phyloP scores from a whole-genome alignment of 495 filamentous ascomycete genomes.

The Trichoderma erinaceum region DNA sequence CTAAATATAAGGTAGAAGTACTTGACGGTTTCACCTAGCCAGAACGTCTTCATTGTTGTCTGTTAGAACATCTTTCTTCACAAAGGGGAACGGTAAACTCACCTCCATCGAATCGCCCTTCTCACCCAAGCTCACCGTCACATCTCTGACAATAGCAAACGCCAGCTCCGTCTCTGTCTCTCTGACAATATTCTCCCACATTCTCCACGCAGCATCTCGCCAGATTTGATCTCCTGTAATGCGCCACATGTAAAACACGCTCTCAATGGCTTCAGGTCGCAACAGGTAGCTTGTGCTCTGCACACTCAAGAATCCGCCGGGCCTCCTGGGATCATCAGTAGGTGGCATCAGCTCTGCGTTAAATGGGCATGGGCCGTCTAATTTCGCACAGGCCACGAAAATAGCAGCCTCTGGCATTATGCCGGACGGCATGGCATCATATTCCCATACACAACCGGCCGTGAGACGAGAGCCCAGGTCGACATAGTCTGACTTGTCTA shows the following conservation, averaged over 20 bases:
- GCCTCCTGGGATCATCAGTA: conserved; percentile 10
- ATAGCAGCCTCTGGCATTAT: conserved; percentile 70
- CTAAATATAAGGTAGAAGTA: conserved; percentile 83
- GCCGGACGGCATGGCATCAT: conserved; percentile 59
- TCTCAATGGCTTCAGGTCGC: conserved; percentile 56
- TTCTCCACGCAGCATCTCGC: conserved; percentile 52
- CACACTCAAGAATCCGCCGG: conserved; percentile 24
- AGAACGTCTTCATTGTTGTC: conserved; percentile 38
- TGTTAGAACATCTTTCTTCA: neutral
- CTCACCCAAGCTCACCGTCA: conserved; percentile 23
- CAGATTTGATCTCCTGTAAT: conserved; percentile 48
- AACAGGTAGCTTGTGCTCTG: conserved; percentile 36
- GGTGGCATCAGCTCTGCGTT: conserved; percentile 13
- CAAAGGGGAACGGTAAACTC: conserved; percentile 15
- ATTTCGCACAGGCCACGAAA: conserved; percentile 44
- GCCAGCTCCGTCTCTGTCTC: conserved; percentile 40
- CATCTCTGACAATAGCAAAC: conserved; percentile 37
- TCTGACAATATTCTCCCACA: conserved; percentile 45
- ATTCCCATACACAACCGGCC: conserved; percentile 75
- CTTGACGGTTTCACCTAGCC: conserved; percentile 67
- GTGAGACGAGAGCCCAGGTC: conserved; percentile 64
- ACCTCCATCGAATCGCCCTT: conserved; percentile 42
- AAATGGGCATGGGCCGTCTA: conserved; percentile 24
- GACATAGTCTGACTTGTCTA: conserved; percentile 53
- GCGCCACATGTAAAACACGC: conserved; percentile 53